These are phyloP conservation scores for Arxiozyma heterogenica DNA, from an alignment of 1,139 yeast genomes.

Conservation along the genomic window DNA sequence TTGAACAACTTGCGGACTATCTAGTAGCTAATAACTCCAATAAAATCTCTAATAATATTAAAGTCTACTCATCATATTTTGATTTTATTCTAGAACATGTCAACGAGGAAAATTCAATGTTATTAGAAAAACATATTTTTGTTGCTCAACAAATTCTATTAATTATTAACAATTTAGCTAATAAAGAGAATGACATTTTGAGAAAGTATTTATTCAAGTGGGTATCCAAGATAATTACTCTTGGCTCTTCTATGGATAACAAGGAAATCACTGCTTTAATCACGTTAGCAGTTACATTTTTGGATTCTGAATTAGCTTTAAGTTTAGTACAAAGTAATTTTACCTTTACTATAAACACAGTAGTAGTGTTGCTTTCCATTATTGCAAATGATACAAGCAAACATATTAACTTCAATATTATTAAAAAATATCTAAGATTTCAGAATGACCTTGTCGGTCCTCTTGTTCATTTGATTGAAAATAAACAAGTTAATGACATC, in stretches of 20 bases:
- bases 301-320: not conserved
- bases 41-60: constrained; percentile 5
- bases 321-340: not conserved
- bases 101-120: not conserved
- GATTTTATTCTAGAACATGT: not conserved
- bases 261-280: not conserved
- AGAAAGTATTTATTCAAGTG: not conserved
- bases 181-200: not conserved
- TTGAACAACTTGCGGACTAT: constrained; percentile 11
- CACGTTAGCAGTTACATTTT: not conserved
- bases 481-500: not conserved
- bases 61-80: constrained; percentile 6
- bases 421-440: not conserved
- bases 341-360: not conserved
- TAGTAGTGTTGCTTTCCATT: not conserved
- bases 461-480: not conserved
- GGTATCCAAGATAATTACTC: not conserved
- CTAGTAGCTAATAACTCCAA: constrained; percentile 4
- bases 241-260: not conserved
- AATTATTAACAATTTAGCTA: not conserved
- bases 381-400: not conserved
- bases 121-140: not conserved
- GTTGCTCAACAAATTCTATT: constrained; percentile 3
- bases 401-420: not conserved
- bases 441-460: not conserved